These are phyloP conservation scores for Exophiala bonariae DNA, from an alignment of 2,329 filamentous ascomycete genomes.

Conservation along the genomic window DNA sequence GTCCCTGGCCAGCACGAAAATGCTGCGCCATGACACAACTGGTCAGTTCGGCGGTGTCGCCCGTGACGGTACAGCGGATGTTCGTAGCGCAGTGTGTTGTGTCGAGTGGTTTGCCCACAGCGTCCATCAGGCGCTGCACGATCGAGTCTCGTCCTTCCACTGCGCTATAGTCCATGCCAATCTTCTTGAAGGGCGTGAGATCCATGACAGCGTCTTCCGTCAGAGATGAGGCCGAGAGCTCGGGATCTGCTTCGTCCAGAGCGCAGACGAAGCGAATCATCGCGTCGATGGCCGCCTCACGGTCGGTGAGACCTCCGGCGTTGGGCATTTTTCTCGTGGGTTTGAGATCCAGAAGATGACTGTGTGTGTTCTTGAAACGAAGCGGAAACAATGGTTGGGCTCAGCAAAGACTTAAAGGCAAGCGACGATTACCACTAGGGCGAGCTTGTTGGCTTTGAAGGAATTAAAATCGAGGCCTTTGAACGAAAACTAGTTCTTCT, in stretches of 20 bases:
- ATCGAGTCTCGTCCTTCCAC: conserved; percentile 7
- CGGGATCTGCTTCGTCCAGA: conserved; percentile 12
- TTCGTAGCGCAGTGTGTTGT: conserved; percentile 16
- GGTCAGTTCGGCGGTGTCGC: conserved; percentile 13
- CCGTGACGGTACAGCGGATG: conserved; percentile 14
- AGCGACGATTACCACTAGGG: too few species aligned
- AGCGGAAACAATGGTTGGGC: too few species aligned
- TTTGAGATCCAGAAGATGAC: background rate
- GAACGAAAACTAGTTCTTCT: too few species aligned
- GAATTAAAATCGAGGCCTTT: background rate
- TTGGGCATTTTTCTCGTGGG: conserved; percentile 9
- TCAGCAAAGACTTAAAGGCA: too few species aligned
- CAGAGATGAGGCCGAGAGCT: conserved; percentile 14
- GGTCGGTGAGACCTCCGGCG: conserved; percentile 14
- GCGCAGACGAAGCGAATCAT: conserved; percentile 15
- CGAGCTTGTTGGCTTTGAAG: background rate
- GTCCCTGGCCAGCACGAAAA: conserved; percentile 12
- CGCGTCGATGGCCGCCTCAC: conserved; percentile 18
- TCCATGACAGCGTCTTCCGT: conserved; percentile 11
- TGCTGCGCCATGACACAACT: conserved; percentile 11
- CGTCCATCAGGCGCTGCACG: conserved; percentile 10
- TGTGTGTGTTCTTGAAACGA: too few species aligned
- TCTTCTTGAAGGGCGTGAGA: conserved; percentile 5
- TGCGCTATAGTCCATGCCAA: conserved; percentile 1
- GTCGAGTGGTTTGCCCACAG: conserved; percentile 12